Evolutionary conservation across 2,329 filamentous ascomycete genomes (phyloP), one percentile per base, ranked within the genome.

Genomic region (Magnaporthiopsis rhizophila): DNA sequence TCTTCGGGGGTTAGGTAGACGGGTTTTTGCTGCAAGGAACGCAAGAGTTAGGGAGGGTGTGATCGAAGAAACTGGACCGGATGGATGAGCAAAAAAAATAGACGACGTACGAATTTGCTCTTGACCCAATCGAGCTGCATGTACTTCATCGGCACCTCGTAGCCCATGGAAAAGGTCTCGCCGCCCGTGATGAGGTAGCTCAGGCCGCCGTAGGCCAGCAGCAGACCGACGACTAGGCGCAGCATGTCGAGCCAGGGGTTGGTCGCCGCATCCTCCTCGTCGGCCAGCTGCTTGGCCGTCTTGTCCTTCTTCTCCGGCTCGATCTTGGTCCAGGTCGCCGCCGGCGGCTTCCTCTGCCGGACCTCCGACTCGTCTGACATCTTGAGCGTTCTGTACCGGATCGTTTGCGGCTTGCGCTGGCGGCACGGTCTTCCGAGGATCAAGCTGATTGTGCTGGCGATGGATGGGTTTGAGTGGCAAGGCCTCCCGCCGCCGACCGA

Each of bases 171-270:
- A 68, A 88, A 80, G 65, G 85, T 88, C 72, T 91, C 85, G 66
- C 89, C 89, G 67, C 83, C 81, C 59, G 89, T 92, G 69, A 90
- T 81, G 68, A 93, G 85, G 76, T 93, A 94, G 77, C 89, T 92
- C 64, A 93, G 79, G 24, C 84, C 87, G 70, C 82, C 85, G 30
- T 86, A 90, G 60, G 88, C 83, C 58, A 91, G 69, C 45, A 89
- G 68, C 18, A 93, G 75, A 64, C 90, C 90, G 38, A 82, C 82
- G 59, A 92, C 71, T 36, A 93, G 81, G 38, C 90, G 88, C 65
- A 92, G 75, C 63, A 90, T 74, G 73, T 94, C 91, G 45, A 92
- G 77, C 76, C 77, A 82, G 13, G 77, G 77, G 66, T 73, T 79
- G 45, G 45, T 53, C 69, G 81, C 70, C 64, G 13, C 66, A 68